Base-by-base conservation (phyloP, 164 flowering plant genomes). In the Liriodendron chinense region DNA sequence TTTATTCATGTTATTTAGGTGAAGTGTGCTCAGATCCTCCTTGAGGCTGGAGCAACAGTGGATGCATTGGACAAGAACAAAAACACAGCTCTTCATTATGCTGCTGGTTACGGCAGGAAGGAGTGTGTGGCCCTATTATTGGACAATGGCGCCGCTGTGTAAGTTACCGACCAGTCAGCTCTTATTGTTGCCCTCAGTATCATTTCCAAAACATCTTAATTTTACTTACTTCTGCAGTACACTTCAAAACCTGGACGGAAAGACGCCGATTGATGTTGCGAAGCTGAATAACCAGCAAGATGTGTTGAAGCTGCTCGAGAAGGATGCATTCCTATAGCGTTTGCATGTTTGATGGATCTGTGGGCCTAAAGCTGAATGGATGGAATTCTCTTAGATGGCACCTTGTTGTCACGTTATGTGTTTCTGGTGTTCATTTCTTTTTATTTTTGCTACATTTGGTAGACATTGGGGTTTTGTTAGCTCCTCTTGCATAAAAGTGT, bases 21-120 rank as follows among this genome's bases (percentile, higher is more conserved):
- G 77, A 87, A 89, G 81, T 93, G 97, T 83, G 94, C 97, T 75
- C 92, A 87, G 75, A 75, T 90, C 48, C 96, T 93, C 53, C 83
- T 93, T 25, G 97, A 92, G 79, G 97, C 94, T 75, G 98, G 98
- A 69, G 94, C 96, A 4, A 78, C 76, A 23, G 98, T 92, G 73
- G 96, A 93, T 86, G 98, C 97, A 53, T 78, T 93, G 80, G 98
- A 93, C 73, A 90, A 92, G 80, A 95, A 92, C 43, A 95, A 93
- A 84, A 95, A 95, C 83, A 93, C 99, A 26, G 96, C 99, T 3
- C 96, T 95, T 75, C 99, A 95, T 75, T 95, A 95, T 84, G 98
- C 99, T 48, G 93, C 99, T 83, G 99, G 99, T 59, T 95, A 95
- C 82, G 99, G 99, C 65, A 86, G 94, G 80, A 95, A 95, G 82